These are phyloP conservation scores for Prunus campanulata DNA, from an alignment of 306 rosid genomes.

Conservation along the genomic window DNA sequence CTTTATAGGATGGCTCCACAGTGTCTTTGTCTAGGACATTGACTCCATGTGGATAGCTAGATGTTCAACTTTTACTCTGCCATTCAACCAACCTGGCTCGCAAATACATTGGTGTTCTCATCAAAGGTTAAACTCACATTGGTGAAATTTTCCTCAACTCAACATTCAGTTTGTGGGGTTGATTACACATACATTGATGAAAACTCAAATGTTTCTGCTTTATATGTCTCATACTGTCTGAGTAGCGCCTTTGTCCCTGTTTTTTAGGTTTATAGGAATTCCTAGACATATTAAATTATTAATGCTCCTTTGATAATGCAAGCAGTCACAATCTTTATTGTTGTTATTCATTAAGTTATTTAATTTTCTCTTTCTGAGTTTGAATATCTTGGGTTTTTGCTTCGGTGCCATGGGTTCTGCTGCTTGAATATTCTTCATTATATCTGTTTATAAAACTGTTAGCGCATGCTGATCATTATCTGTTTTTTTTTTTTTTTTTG, in stretches of 20 bases:
- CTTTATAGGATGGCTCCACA: not conserved
- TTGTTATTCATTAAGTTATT: not conserved
- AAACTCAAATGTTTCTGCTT: not conserved
- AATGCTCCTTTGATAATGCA: not conserved
- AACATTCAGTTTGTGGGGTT: not conserved
- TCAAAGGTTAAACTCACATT: not conserved
- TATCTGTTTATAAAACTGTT: not conserved
- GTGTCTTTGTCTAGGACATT: not conserved
- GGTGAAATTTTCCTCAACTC: not conserved
- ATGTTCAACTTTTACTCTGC: not conserved
- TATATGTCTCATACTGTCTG: not conserved
- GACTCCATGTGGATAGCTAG: not conserved
- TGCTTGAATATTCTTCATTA: not conserved
- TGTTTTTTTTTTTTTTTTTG: too few relatives aligned
- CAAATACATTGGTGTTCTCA: not conserved
- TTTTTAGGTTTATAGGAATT: not conserved
- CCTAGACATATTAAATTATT: not conserved
- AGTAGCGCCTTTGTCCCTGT: not conserved
- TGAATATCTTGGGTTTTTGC: not conserved
- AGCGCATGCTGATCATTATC: not conserved
- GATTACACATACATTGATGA: not conserved
- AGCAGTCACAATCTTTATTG: not conserved
- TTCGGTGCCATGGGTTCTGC: not conserved
- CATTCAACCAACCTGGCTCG: not conserved
- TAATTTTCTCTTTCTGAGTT: not conserved